Conservation (phyloP, 1,284 basidiomycete species). For the Leccinum pachyderme region DNA sequence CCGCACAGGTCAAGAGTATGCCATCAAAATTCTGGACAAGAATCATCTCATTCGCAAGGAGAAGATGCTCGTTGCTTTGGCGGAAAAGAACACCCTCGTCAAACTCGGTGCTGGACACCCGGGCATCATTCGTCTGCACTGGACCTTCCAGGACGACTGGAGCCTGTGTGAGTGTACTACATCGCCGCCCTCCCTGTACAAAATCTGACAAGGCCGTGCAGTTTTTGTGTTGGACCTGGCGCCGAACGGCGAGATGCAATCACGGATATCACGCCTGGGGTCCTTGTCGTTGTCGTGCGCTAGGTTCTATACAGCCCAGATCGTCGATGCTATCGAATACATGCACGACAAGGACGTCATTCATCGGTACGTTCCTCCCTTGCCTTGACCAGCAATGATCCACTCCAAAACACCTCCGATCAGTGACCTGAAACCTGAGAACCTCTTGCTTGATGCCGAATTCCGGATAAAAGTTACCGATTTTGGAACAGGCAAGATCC, state of each 20-base stretch:
- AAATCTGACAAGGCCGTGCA: constrained; percentile 32
- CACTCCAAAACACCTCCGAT: neutral
- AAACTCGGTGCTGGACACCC: constrained; percentile 70
- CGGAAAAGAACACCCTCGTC: constrained; percentile 65
- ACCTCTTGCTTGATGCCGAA: constrained; percentile 82
- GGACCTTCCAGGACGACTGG: constrained; percentile 82
- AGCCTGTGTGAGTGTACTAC: constrained; percentile 60
- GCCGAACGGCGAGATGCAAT: constrained; percentile 87
- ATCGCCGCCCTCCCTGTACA: neutral
- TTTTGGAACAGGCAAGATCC: constrained; percentile 93
- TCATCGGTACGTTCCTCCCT: constrained; percentile 58
- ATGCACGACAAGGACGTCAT: constrained; percentile 89
- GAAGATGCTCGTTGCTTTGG: constrained; percentile 61
- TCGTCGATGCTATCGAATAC: constrained; percentile 84
- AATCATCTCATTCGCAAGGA: constrained; percentile 66
- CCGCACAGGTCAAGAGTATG: constrained; percentile 62
- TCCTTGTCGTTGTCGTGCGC: constrained; percentile 77
- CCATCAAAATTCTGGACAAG: constrained; percentile 79
- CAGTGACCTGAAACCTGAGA: constrained; percentile 90
- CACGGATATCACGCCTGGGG: constrained; percentile 74
- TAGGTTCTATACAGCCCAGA: constrained; percentile 83
- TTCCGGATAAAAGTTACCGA: constrained; percentile 94
- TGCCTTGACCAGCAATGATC: constrained; percentile 1
- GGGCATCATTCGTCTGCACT: constrained; percentile 78
- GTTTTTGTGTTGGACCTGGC: constrained; percentile 92